phyloP scores from a whole-genome alignment of 169 alveolate genomes.

The Plasmodium vinckei region DNA sequence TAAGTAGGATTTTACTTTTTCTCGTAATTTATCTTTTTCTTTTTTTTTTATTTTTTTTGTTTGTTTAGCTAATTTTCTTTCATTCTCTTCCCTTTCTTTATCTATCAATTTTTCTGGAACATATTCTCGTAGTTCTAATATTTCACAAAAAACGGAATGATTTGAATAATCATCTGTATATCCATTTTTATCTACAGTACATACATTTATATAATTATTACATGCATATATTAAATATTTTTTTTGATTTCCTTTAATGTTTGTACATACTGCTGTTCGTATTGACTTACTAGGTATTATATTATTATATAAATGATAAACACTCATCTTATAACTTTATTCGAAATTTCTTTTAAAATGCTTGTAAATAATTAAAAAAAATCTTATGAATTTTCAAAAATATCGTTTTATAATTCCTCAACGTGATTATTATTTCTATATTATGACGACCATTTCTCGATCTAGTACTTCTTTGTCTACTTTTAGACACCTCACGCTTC shows the following conservation, averaged over 20 bases:
- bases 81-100: conserved; percentile 16
- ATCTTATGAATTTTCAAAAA: too few relatives aligned
- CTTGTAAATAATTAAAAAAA: too few relatives aligned
- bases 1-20: conserved; percentile 22
- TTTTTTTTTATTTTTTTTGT: too few relatives aligned
- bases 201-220: conserved; percentile 38
- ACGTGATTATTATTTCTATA: too few relatives aligned
- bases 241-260: conserved; percentile 45
- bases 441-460: too few relatives aligned
- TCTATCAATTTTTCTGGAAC: conserved; percentile 61
- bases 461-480: too few relatives aligned
- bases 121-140: conserved; percentile 52
- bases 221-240: conserved; percentile 52
- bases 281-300: conserved; percentile 54
- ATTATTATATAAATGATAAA: conserved; percentile 42
- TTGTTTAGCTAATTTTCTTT: too few relatives aligned
- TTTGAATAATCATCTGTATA: conserved; percentile 36
- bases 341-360: too few relatives aligned
- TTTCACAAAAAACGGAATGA: conserved; percentile 46
- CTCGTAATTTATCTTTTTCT: too few relatives aligned
- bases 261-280: conserved; percentile 43
- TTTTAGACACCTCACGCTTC: too few relatives aligned
- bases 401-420: too few relatives aligned
- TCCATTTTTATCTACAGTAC: conserved; percentile 57
- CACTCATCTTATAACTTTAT: conserved; percentile 20